A percentile compares a stretch with the other conserved stretches of the same genome.
Evolutionary conservation across 139 green algal genomes (phyloP).

Genomic region (Picochlorum sp.): DNA sequence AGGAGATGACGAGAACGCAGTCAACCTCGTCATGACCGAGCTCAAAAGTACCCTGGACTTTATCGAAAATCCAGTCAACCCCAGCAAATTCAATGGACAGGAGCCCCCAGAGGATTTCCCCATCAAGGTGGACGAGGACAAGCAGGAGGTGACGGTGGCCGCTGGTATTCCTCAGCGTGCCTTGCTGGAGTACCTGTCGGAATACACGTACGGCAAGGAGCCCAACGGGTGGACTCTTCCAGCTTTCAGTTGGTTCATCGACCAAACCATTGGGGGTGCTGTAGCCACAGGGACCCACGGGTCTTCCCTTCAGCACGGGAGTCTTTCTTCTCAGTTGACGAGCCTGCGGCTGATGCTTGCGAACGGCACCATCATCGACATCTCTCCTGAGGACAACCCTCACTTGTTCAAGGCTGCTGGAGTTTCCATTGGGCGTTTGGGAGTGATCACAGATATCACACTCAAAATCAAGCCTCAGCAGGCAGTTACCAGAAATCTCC

Average conservation of each 20-base stretch:
- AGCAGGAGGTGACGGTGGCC: constrained; percentile 52
- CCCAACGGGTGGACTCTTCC: constrained; percentile 61
- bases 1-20: constrained; percentile 25
- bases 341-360: constrained; percentile 54
- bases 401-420: constrained; percentile 45
- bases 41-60: constrained; percentile 22
- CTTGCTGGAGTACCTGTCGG: constrained; percentile 73
- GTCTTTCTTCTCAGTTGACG: constrained; percentile 57
- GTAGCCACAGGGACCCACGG: constrained; percentile 77
- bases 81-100: background rate
- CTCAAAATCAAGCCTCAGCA: constrained; percentile 30
- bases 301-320: constrained; percentile 45
- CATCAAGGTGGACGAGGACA: constrained; percentile 46
- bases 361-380: constrained; percentile 57
- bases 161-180: constrained; percentile 55
- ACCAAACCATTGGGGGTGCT: constrained; percentile 77
- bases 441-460: constrained; percentile 59
- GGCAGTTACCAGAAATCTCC: constrained; percentile 12
- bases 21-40: constrained; percentile 59
- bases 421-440: constrained; percentile 53
- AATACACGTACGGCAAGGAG: constrained; percentile 48
- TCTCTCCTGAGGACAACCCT: constrained; percentile 44
- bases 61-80: constrained; percentile 15
- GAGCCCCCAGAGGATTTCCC: constrained; percentile 22
- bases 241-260: constrained; percentile 70